Base-by-base conservation (phyloP, 164 flowering plant genomes). In the Vitis amurensis region DNA sequence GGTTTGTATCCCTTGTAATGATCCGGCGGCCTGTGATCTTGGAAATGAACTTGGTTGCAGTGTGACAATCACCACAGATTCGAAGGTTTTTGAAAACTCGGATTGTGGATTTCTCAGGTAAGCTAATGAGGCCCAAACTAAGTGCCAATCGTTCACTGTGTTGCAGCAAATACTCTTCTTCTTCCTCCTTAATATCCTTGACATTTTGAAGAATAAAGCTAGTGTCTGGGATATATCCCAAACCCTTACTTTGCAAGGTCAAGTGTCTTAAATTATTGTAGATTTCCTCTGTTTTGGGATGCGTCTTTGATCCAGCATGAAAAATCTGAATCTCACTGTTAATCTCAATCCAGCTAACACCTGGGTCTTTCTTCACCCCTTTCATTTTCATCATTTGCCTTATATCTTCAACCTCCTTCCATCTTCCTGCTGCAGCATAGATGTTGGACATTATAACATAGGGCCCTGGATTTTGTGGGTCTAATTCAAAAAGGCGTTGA, bases 21-120 rank as follows among this genome's bases (percentile, higher is more conserved):
- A 79, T 79, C 8, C 64, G 63, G 37, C 79, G 51, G 29, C 62
- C 53, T 61, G 59, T 73, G 16, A 77, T 71, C 55, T 69, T 62
- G 10, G 83, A 77, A 15, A 80, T 77, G 69, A 68, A 72, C 62
- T 80, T 80, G 8, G 73, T 72, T 23, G 76, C 80, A 55, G 67
- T 70, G 69, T 80, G 83, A 50, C 83, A 80, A 61, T 74, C 69
- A 8, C 69, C 69, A 37, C 69, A 66, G 11, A 66, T 66, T 15
- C 69, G 69, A 29, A 66, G 69, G 37, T 74, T 74, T 49, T 74
- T 74, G 58, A 69, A 74, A 70, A 74, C 77, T 61, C 73, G 77
- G 53, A 74, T 69, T 52, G 68, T 66, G 9, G 73, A 74, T 30
- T 69, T 69, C 61, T 60, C 19, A 8, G 77, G 66, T 59, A 74